Percentiles rank a stretch among this genome's conserved stretches.
Evolutionary conservation across 495 filamentous ascomycete species (phyloP).

Genomic region (Astrothelium macrocarpum): DNA sequence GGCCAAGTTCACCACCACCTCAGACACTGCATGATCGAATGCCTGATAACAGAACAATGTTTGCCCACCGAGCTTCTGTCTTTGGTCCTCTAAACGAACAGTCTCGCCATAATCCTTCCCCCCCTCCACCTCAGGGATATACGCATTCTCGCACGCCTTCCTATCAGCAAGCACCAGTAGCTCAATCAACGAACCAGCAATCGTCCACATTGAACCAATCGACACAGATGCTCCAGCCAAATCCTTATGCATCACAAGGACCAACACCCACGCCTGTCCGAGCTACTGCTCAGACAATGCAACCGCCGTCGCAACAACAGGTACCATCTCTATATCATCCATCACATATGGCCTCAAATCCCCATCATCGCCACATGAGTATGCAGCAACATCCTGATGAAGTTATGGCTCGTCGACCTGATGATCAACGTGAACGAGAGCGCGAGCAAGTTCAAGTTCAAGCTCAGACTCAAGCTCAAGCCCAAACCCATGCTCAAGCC

Average conservation of each 20-base stretch:
- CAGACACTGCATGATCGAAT: background rate
- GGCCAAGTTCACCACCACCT: background rate
- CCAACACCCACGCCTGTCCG: background rate
- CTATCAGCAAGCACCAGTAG: background rate
- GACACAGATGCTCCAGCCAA: constrained; percentile 22
- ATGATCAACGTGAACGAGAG: background rate
- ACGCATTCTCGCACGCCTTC: constrained; percentile 7
- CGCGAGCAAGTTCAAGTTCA: background rate
- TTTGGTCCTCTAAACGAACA: constrained; percentile 1
- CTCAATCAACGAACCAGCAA: background rate
- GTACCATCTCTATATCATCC: background rate
- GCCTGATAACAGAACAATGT: background rate
- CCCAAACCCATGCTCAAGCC: background rate
- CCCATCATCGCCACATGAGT: background rate
- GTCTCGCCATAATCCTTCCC: constrained; percentile 4
- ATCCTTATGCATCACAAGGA: constrained; percentile 20
- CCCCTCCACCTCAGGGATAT: constrained; percentile 9
- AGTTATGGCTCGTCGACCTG: background rate
- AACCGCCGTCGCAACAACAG: constrained; percentile 2
- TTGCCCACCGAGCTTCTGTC: constrained; percentile 1
- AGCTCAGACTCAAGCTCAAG: no score
- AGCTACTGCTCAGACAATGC: constrained; percentile 1
- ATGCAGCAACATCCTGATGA: background rate
- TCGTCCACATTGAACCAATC: background rate
- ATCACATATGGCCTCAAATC: background rate